Conservation (phyloP, 495 filamentous ascomycete genomes). For the Lentithecium fluviatile region DNA sequence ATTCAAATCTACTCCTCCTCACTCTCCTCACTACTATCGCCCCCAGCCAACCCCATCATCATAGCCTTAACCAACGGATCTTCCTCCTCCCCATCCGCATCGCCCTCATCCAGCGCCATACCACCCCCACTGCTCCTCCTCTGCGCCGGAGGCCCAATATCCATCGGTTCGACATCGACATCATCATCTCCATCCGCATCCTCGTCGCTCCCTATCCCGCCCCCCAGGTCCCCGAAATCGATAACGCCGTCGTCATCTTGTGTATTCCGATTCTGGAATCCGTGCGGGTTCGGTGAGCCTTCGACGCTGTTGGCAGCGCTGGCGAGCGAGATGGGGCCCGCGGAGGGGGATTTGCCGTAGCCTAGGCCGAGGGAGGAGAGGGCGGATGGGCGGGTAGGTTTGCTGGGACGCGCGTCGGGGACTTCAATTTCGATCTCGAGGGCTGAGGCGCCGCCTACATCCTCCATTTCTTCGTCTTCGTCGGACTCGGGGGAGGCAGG, state of each 20-base stretch:
- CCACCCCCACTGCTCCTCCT: background rate
- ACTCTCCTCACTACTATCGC: conserved; percentile 33
- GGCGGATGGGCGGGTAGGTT: conserved; percentile 1
- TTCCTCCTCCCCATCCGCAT: conserved; percentile 26
- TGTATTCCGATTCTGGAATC: background rate
- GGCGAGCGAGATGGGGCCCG: conserved; percentile 32
- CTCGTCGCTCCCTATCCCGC: conserved; percentile 17
- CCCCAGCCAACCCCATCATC: conserved; percentile 32
- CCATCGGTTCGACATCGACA: conserved; percentile 32
- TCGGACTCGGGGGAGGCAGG: conserved; percentile 33
- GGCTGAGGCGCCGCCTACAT: conserved; percentile 22
- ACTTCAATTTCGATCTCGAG: conserved; percentile 27
- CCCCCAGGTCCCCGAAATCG: conserved; percentile 30
- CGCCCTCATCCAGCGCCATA: conserved; percentile 14
- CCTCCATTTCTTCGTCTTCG: conserved; percentile 37
- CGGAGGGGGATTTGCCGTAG: conserved; percentile 13
- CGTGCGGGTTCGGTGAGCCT: conserved; percentile 18
- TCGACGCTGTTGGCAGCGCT: conserved; percentile 34
- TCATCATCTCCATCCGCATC: conserved; percentile 25
- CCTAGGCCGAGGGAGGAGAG: conserved; percentile 30
- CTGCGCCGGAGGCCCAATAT: conserved; percentile 32
- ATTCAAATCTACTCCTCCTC: conserved; percentile 27
- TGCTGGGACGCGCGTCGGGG: conserved; percentile 18
- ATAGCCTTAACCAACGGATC: conserved; percentile 33
- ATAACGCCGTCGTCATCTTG: conserved; percentile 27